These are phyloP conservation scores for Schizochytrium sp. DNA, from an alignment of 108 stramenopile genomes.

Conservation along the genomic window DNA sequence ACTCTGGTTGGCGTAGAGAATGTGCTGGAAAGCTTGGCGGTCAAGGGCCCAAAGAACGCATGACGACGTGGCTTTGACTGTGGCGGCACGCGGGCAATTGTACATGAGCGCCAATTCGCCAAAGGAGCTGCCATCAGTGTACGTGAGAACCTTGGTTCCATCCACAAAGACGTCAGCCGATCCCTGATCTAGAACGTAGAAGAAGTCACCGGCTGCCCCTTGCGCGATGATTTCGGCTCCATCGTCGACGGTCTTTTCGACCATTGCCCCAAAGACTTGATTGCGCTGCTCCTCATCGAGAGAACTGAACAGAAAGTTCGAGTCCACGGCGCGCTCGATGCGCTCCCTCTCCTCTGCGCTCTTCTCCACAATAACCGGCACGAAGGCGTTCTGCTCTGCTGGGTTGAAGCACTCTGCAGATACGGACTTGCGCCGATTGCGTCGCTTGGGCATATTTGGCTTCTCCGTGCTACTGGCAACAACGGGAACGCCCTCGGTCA, in stretches of 20 bases:
- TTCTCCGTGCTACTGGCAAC: not conserved
- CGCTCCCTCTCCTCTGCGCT: not conserved
- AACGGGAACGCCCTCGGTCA: not conserved
- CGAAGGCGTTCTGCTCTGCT: not conserved
- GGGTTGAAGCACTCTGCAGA: not conserved
- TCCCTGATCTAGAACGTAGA: conserved; percentile 47
- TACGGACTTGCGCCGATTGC: not conserved
- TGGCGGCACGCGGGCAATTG: conserved; percentile 81
- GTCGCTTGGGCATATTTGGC: not conserved
- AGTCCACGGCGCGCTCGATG: not conserved
- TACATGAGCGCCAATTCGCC: conserved; percentile 87
- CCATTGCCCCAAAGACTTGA: conserved; percentile 61
- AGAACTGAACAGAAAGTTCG: conserved; percentile 48
- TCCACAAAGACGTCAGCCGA: conserved; percentile 57
- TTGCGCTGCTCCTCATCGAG: conserved; percentile 42
- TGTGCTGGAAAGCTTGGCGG: conserved; percentile 63
- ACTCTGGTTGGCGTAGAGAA: conserved; percentile 52
- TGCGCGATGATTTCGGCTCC: conserved; percentile 53
- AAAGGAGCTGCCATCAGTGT: conserved; percentile 59
- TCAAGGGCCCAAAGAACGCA: conserved; percentile 60
- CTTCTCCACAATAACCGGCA: not conserved
- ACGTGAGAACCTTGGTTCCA: conserved; percentile 60
- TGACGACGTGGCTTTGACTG: conserved; percentile 49
- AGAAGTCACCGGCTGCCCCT: conserved; percentile 50
- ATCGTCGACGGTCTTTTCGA: conserved; percentile 28